A percentile compares a stretch with the other conserved stretches of the same genome.
These are phyloP conservation scores for Cutaneotrichosporon sp. DNA, from an alignment of 1,284 basidiomycete genomes.

Conservation along the genomic window DNA sequence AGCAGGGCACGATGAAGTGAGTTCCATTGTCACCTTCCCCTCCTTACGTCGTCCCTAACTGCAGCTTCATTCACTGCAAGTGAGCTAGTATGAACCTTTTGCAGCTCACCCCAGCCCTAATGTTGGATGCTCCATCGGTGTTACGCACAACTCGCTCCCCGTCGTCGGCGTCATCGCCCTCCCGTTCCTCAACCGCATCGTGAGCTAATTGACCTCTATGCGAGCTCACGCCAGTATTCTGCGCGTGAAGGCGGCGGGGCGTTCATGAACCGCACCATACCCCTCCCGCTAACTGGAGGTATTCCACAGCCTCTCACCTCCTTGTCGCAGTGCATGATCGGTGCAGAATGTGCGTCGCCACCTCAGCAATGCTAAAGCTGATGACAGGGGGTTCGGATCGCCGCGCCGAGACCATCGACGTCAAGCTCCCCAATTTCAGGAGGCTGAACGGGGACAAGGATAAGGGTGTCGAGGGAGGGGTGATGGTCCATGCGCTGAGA, in stretches of 20 bases:
- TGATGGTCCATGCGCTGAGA: slow-evolving; percentile 79
- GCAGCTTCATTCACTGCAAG: slow-evolving; percentile 44
- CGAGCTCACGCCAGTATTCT: slow-evolving; percentile 58
- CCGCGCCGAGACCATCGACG: slow-evolving; percentile 55
- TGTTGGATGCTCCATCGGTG: slow-evolving; percentile 64
- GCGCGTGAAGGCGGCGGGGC: slow-evolving; percentile 74
- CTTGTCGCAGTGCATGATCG: slow-evolving; percentile 74
- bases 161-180: slow-evolving; percentile 84
- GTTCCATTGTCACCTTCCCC: background rate
- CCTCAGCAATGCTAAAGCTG: background rate
- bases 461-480: slow-evolving; percentile 65
- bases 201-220: slow-evolving; percentile 35
- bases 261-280: slow-evolving; percentile 59
- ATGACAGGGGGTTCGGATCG: slow-evolving; percentile 73
- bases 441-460: slow-evolving; percentile 69
- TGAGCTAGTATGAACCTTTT: slow-evolving; percentile 15
- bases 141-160: slow-evolving; percentile 72
- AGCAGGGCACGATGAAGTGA: slow-evolving; percentile 46
- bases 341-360: slow-evolving; percentile 63
- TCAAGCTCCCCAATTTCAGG: slow-evolving; percentile 66
- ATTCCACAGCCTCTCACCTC: slow-evolving; percentile 64
- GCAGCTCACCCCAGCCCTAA: slow-evolving; percentile 28
- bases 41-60: slow-evolving; percentile 6
- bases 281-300: slow-evolving; percentile 69
- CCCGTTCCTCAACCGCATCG: slow-evolving; percentile 77